phyloP scores from a whole-genome alignment of 225 moss, liverwort and hornwort genomes.

The Bryoerythrophyllum caledonicum region DNA sequence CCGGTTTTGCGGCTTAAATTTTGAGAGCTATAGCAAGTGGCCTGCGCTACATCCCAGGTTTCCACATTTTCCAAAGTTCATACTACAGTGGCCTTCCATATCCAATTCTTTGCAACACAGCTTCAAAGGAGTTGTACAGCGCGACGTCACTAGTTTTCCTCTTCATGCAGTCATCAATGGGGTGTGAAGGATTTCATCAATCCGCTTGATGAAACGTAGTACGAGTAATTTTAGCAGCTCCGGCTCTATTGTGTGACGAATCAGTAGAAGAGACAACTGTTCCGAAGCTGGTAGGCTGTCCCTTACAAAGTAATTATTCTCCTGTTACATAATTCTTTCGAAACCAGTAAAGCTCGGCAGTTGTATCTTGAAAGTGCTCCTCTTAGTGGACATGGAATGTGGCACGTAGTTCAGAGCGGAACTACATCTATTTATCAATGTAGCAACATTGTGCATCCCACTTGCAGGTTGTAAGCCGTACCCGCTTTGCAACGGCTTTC shows the following conservation, averaged over 20 bases:
- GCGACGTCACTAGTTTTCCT: conserved; percentile 20
- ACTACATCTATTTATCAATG: background rate
- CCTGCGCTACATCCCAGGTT: conserved; percentile 24
- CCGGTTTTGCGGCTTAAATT: conserved; percentile 33
- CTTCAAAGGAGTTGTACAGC: conserved; percentile 26
- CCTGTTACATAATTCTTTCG: conserved; percentile 31
- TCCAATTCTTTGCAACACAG: conserved; percentile 11
- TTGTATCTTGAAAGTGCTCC: conserved; percentile 12
- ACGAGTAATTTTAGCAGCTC: conserved; percentile 9
- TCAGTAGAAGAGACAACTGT: conserved; percentile 12
- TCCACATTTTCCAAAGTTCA: conserved; percentile 30
- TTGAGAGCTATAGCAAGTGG: conserved; percentile 35
- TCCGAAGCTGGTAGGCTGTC: conserved; percentile 23
- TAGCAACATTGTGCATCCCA: background rate
- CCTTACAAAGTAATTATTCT: background rate
- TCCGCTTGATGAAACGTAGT: conserved; percentile 8
- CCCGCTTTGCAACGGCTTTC: background rate
- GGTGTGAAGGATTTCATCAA: conserved; percentile 19
- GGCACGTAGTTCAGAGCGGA: background rate
- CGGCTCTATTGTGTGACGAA: conserved; percentile 12
- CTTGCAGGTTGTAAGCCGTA: background rate
- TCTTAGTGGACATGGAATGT: background rate
- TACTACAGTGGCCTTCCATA: conserved; percentile 16
- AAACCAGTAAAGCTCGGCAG: conserved; percentile 23
- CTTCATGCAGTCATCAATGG: conserved; percentile 9